These are phyloP conservation scores for Auricularia heimuer DNA, from an alignment of 768 basidiomycete species.

Conservation along the genomic window DNA sequence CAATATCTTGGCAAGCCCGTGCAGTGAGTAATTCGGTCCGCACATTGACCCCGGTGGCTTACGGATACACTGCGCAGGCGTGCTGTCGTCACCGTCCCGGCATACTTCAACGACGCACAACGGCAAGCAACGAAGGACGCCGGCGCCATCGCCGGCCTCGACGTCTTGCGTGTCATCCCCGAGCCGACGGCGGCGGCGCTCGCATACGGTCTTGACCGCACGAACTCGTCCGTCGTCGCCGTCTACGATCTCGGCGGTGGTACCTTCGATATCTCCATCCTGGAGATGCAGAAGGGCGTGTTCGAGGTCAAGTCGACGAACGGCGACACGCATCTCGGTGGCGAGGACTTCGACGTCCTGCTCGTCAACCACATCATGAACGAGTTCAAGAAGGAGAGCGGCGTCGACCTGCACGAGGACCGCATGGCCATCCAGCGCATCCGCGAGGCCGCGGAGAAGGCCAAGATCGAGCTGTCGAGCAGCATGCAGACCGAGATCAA, in stretches of 20 bases:
- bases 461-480: constrained; percentile 95
- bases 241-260: constrained; percentile 98
- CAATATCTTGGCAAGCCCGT: constrained; percentile 87
- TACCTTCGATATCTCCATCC: constrained; percentile 98
- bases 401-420: constrained; percentile 73
- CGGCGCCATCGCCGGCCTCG: constrained; percentile 93
- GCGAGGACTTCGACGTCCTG: constrained; percentile 92
- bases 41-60: not conserved
- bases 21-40: constrained; percentile 48
- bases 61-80: constrained; percentile 34
- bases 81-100: constrained; percentile 91
- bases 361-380: constrained; percentile 77
- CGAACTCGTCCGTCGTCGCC: constrained; percentile 76
- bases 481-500: constrained; percentile 95
- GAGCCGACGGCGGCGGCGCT: constrained; percentile 98
- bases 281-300: constrained; percentile 99
- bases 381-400: constrained; percentile 91
- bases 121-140: constrained; percentile 98
- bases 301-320: constrained; percentile 99
- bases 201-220: constrained; percentile 90
- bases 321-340: constrained; percentile 96
- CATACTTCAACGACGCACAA: constrained; percentile 99
- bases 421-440: constrained; percentile 98
- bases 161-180: constrained; percentile 97
- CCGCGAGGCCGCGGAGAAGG: constrained; percentile 98